Evolutionary conservation across 2,329 filamentous ascomycete genomes (phyloP).

Genomic region (Calonectria leucothoes): DNA sequence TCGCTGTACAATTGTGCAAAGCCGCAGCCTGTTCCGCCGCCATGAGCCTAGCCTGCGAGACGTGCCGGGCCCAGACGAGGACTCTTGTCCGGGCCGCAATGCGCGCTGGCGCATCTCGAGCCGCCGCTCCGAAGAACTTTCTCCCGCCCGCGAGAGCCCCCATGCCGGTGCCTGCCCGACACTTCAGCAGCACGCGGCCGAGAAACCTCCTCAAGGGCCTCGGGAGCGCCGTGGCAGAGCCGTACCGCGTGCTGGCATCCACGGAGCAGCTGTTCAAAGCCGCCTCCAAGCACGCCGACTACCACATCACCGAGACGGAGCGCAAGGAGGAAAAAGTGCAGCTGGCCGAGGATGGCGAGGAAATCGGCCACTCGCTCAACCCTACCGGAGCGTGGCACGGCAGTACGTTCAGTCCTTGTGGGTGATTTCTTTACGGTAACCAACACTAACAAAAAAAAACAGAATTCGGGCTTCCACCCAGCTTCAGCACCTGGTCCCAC

Average conservation of each 20-base stretch:
- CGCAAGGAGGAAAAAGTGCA: slow-evolving; percentile 75
- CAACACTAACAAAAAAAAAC: slow-evolving; percentile 20
- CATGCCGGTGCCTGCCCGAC: slow-evolving; percentile 38
- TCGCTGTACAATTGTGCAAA: slow-evolving; percentile 6
- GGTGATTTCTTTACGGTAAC: too few relatives aligned
- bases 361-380: slow-evolving; percentile 70
- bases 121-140: slow-evolving; percentile 39
- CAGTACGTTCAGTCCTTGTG: slow-evolving; percentile 61
- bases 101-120: slow-evolving; percentile 43
- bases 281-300: slow-evolving; percentile 79
- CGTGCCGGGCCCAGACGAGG: slow-evolving; percentile 58
- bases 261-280: slow-evolving; percentile 84
- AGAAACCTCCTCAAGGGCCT: slow-evolving; percentile 50
- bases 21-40: neutral
- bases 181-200: slow-evolving; percentile 51
- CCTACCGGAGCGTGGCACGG: slow-evolving; percentile 74
- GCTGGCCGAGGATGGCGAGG: slow-evolving; percentile 81
- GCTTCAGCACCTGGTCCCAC: slow-evolving; percentile 96
- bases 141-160: slow-evolving; percentile 26
- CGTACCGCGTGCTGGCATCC: slow-evolving; percentile 82
- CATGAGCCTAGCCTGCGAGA: slow-evolving; percentile 58
- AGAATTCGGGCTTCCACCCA: slow-evolving; percentile 85
- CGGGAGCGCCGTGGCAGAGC: slow-evolving; percentile 49
- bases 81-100: slow-evolving; percentile 50
- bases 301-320: slow-evolving; percentile 76